These are phyloP conservation scores for Backusella mclennaniae DNA, from an alignment of 192 early-diverging fungal genomes.

Conservation along the genomic window DNA sequence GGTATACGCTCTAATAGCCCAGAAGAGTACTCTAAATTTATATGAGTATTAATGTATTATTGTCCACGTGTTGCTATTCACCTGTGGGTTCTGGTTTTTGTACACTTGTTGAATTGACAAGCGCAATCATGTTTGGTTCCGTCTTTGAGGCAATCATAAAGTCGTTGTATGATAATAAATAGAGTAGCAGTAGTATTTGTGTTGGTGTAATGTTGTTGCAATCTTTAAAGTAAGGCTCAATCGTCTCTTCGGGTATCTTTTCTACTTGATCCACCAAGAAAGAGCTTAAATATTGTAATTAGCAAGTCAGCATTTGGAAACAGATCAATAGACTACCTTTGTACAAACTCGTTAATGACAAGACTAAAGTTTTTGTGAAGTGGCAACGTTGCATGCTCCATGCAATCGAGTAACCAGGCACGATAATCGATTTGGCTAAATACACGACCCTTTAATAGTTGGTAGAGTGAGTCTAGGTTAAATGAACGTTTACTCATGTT, in stretches of 20 bases:
- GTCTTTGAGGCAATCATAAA: constrained; percentile 15
- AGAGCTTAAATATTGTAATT: neutral
- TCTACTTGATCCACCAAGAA: constrained; percentile 15
- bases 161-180: constrained; percentile 35
- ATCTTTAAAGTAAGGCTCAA: constrained; percentile 10
- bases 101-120: neutral
- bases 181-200: constrained; percentile 33
- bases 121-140: constrained; percentile 16
- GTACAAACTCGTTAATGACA: constrained; percentile 34
- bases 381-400: constrained; percentile 28
- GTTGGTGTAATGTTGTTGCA: constrained; percentile 17
- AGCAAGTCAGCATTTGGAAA: neutral
- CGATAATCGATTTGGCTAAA: constrained; percentile 29
- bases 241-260: constrained; percentile 28
- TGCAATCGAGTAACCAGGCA: constrained; percentile 26
- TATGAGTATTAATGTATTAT: neutral
- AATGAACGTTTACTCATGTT: neutral
- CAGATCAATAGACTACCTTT: constrained; percentile 20
- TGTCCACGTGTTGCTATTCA: neutral
- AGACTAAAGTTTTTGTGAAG: constrained; percentile 29
- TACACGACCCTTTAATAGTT: constrained; percentile 30
- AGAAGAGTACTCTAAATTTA: constrained; percentile 29
- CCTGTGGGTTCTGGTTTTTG: neutral
- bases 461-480: constrained; percentile 30
- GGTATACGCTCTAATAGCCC: constrained; percentile 27